Evolutionary conservation across 2,329 filamentous ascomycete genomes (phyloP).

Genomic region (Grosmannia huntii): DNA sequence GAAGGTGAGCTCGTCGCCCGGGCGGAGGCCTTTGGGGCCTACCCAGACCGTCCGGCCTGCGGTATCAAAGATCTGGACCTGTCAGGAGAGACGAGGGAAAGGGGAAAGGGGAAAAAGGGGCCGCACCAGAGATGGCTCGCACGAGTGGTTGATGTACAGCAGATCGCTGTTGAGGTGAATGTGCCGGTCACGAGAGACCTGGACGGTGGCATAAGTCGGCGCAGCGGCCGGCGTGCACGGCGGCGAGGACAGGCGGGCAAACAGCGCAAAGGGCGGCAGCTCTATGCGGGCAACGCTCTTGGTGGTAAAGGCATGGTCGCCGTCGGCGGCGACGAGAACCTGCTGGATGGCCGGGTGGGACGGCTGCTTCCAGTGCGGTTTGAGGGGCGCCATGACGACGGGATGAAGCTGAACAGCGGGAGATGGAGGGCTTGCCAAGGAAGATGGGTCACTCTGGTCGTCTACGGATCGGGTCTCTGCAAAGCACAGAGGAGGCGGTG

Average conservation of each 20-base stretch:
- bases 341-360: slow-evolving; percentile 47
- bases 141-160: slow-evolving; percentile 57
- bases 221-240: slow-evolving; percentile 42
- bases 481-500: too few species aligned
- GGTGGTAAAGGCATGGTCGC: slow-evolving; percentile 41
- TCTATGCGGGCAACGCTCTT: slow-evolving; percentile 44
- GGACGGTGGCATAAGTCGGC: slow-evolving; percentile 52
- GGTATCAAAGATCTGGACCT: slow-evolving; percentile 44
- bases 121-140: slow-evolving; percentile 51
- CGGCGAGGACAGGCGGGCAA: slow-evolving; percentile 53
- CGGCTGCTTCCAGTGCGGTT: slow-evolving; percentile 45
- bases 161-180: slow-evolving; percentile 53
- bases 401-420: background rate
- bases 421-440: background rate
- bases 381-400: slow-evolving; percentile 30
- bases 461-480: background rate
- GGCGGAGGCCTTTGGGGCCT: slow-evolving; percentile 39
- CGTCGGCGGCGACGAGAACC: slow-evolving; percentile 36
- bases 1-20: slow-evolving; percentile 51
- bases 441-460: background rate
- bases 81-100: background rate
- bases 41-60: slow-evolving; percentile 43
- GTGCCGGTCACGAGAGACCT: slow-evolving; percentile 42
- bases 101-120: background rate
- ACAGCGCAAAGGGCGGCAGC: slow-evolving; percentile 50